Percentiles rank a stretch among this genome's conserved stretches.
phyloP scores from a whole-genome alignment of 2,329 filamentous ascomycete genomes.

The Fusarium veterinarium region DNA sequence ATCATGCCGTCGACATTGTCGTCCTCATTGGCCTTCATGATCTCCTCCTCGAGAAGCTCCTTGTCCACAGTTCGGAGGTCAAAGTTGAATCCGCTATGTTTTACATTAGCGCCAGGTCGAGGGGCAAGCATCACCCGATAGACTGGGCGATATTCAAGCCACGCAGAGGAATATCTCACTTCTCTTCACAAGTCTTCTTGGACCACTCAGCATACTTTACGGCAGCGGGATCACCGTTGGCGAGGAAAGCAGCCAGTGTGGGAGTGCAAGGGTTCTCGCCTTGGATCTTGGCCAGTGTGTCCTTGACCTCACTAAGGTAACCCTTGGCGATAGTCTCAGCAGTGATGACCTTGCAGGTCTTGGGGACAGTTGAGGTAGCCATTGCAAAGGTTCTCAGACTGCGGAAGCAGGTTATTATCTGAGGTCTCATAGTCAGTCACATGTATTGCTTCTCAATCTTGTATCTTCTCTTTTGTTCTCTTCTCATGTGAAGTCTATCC shows the following conservation, averaged over 20 bases:
- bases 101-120: slow-evolving; percentile 39
- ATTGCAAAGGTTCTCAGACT: slow-evolving; percentile 37
- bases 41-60: slow-evolving; percentile 88
- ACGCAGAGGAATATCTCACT: slow-evolving; percentile 70
- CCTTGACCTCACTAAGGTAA: slow-evolving; percentile 80
- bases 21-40: slow-evolving; percentile 87
- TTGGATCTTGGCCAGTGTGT: slow-evolving; percentile 77
- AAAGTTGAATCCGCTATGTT: slow-evolving; percentile 84
- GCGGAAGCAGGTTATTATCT: slow-evolving; percentile 17
- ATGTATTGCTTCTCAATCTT: slow-evolving; percentile 6
- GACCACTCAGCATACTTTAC: slow-evolving; percentile 97
- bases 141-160: slow-evolving; percentile 32
- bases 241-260: slow-evolving; percentile 88
- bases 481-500: slow-evolving; percentile 5
- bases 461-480: background rate
- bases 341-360: slow-evolving; percentile 92
- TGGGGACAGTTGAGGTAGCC: slow-evolving; percentile 57
- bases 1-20: slow-evolving; percentile 85
- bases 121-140: slow-evolving; percentile 33
- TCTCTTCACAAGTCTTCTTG: slow-evolving; percentile 93
- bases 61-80: slow-evolving; percentile 85
- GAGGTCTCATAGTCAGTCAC: slow-evolving; percentile 23
- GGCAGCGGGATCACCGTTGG: slow-evolving; percentile 90
- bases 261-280: slow-evolving; percentile 68
- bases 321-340: slow-evolving; percentile 87